phyloP scores from a whole-genome alignment of 148 eudicot species.

The Talinum fruticosum region DNA sequence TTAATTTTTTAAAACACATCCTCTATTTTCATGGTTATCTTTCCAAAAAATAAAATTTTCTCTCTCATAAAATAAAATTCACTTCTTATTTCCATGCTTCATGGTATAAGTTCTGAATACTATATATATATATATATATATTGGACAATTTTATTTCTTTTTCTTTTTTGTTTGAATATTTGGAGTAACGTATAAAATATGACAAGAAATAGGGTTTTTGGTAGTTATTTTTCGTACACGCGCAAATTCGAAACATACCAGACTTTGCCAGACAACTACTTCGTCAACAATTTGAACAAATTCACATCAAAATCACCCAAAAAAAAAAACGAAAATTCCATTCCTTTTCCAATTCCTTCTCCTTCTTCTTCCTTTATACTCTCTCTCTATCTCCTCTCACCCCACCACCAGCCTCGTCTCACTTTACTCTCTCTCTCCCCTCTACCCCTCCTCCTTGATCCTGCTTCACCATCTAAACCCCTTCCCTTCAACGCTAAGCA shows the following conservation, averaged over 20 bases:
- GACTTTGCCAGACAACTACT: not conserved
- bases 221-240: not conserved
- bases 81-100: too few relatives aligned
- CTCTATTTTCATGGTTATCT: too few relatives aligned
- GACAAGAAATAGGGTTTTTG: not conserved
- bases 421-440: constrained; percentile 1
- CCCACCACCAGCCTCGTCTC: too few relatives aligned
- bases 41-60: too few relatives aligned
- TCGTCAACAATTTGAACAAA: not conserved
- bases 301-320: too few relatives aligned
- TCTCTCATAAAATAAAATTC: too few relatives aligned
- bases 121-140: too few relatives aligned
- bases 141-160: not conserved
- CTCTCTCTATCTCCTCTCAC: not conserved
- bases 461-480: constrained; percentile 7
- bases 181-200: not conserved
- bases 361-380: not conserved
- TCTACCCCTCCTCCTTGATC: not conserved
- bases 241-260: not conserved
- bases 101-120: too few relatives aligned
- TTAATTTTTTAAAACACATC: too few relatives aligned
- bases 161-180: too few relatives aligned
- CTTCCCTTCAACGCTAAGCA: constrained; percentile 51
- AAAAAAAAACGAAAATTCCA: not conserved
- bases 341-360: not conserved